Conservation (phyloP, 306 rosid species). For the Cyclanthera cordifolia region DNA sequence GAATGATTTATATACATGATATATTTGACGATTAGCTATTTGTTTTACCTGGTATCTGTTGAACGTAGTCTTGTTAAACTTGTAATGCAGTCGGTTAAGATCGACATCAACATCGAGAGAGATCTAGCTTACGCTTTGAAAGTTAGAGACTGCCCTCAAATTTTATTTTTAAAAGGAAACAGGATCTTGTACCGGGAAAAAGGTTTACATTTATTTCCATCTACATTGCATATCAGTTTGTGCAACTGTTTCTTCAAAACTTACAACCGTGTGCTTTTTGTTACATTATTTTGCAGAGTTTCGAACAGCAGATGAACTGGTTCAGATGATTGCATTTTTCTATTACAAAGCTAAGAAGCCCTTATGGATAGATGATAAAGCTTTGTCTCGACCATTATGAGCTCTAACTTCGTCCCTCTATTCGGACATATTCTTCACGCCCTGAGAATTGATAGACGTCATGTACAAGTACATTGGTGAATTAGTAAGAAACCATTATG, state of each 20-base stretch:
- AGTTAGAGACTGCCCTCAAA: conserved; percentile 68
- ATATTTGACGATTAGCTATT: not conserved
- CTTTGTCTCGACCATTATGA: conserved; percentile 24
- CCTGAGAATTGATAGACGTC: not conserved
- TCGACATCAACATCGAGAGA: conserved; percentile 74
- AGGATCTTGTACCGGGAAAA: conserved; percentile 70
- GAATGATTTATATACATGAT: not conserved
- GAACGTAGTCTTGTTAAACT: conserved; percentile 11
- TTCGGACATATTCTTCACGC: not conserved
- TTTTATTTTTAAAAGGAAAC: conserved; percentile 66
- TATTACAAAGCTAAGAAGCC: conserved; percentile 89
- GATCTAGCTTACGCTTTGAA: conserved; percentile 87
- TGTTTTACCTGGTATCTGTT: not conserved
- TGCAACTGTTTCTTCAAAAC: not conserved
- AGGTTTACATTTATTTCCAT: conserved; percentile 41
- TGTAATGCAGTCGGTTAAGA: conserved; percentile 52
- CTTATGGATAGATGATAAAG: conserved; percentile 59
- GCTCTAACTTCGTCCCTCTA: not conserved
- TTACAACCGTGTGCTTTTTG: not conserved
- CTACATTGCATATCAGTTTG: conserved; percentile 5
- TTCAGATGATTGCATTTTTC: conserved; percentile 85
- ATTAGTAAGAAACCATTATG: too few relatives aligned
- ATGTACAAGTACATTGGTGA: not conserved
- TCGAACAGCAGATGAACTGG: conserved; percentile 63
- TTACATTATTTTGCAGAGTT: conserved; percentile 30